A percentile compares a stretch with the other conserved stretches of the same genome.
These are phyloP conservation scores for Gremmenia infestans DNA, from an alignment of 2,329 filamentous ascomycete species.

Conservation along the genomic window DNA sequence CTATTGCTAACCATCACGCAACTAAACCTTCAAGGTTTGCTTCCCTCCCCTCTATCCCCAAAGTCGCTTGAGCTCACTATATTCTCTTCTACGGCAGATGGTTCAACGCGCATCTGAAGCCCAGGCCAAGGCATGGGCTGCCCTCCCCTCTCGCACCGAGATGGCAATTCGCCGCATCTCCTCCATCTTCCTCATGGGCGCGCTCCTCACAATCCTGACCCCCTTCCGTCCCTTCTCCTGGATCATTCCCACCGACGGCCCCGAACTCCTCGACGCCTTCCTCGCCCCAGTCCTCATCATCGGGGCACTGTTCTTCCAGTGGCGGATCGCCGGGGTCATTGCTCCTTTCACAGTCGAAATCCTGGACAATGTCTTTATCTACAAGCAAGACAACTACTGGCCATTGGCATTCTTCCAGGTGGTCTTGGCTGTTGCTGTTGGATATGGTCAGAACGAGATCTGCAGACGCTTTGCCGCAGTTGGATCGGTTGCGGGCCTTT, in stretches of 20 bases:
- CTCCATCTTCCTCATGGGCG: constrained; percentile 15
- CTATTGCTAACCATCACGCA: neutral
- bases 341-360: constrained; percentile 10
- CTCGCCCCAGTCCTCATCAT: constrained; percentile 16
- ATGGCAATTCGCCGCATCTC: constrained; percentile 18
- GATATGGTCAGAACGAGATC: constrained; percentile 12
- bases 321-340: constrained; percentile 16
- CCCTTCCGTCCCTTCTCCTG: constrained; percentile 21
- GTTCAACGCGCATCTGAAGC: constrained; percentile 10
- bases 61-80: neutral
- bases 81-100: constrained; percentile 4
- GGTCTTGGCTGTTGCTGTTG: constrained; percentile 5
- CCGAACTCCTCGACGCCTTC: constrained; percentile 17
- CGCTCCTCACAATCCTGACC: constrained; percentile 15
- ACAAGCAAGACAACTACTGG: constrained; percentile 18
- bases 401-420: constrained; percentile 9
- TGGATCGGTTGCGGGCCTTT: constrained; percentile 11
- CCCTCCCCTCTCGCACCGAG: constrained; percentile 14
- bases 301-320: constrained; percentile 18
- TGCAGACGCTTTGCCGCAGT: constrained; percentile 9
- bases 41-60: neutral
- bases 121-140: constrained; percentile 11
- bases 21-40: neutral
- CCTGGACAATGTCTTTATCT: constrained; percentile 10
- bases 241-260: constrained; percentile 11